Evolutionary conservation across 805 yeast genomes (phyloP).

Genomic region (Sugiyamaella marilandica): DNA sequence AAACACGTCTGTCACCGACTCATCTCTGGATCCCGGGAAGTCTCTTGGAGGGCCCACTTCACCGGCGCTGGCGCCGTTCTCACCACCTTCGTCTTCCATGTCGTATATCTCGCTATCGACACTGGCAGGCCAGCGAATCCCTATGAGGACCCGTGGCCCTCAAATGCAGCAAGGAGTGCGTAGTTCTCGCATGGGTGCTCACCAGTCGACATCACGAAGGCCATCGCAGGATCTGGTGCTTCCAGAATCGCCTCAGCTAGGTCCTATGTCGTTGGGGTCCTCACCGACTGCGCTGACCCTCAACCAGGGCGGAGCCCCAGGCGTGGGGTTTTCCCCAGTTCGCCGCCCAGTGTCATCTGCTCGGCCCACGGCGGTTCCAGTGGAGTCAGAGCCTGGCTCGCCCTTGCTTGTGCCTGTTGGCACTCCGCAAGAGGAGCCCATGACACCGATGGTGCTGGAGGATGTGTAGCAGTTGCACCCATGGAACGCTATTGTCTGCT

Average conservation of each 20-base stretch:
- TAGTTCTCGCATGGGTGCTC: neutral
- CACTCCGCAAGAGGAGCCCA: slow-evolving; percentile 19
- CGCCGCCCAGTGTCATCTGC: neutral
- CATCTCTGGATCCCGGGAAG: neutral
- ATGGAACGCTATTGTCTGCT: neutral
- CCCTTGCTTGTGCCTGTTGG: slow-evolving; percentile 19
- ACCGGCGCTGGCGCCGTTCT: slow-evolving; percentile 6
- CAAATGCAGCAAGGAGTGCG: slow-evolving; percentile 4
- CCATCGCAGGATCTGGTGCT: slow-evolving; percentile 2
- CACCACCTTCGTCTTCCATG: slow-evolving; percentile 9
- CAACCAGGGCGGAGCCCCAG: slow-evolving; percentile 7
- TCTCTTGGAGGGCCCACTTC: slow-evolving; percentile 1
- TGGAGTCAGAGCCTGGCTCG: slow-evolving; percentile 8
- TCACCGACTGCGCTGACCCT: slow-evolving; percentile 15
- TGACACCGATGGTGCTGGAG: slow-evolving; percentile 20
- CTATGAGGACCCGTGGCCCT: slow-evolving; percentile 2
- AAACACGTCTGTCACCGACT: slow-evolving; percentile 4
- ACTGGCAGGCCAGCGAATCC: neutral
- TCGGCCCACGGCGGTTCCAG: neutral
- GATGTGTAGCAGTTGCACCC: neutral
- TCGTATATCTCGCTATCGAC: slow-evolving; percentile 1
- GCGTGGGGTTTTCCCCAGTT: too few relatives aligned
- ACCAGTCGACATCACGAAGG: slow-evolving; percentile 1
- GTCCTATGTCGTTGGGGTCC: slow-evolving; percentile 14
- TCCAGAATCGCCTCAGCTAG: slow-evolving; percentile 16